These are phyloP conservation scores for Colletotrichum euphorbiae DNA, from an alignment of 2,329 filamentous ascomycete species.

Conservation along the genomic window DNA sequence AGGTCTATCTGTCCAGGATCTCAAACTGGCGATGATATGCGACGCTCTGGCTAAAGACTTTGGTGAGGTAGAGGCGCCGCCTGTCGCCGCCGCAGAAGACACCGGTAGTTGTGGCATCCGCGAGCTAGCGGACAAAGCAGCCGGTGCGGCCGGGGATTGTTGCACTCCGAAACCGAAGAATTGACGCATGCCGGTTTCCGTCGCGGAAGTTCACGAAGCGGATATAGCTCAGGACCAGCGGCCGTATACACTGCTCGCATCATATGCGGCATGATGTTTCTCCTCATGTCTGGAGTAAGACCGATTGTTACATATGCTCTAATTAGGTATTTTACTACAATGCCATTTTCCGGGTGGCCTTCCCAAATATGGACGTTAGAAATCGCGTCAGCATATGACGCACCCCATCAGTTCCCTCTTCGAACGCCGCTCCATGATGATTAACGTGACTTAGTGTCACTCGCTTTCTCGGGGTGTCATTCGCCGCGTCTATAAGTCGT, in stretches of 20 bases:
- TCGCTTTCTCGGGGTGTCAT: conserved; percentile 28
- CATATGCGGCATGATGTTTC: not conserved
- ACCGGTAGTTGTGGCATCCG: conserved; percentile 52
- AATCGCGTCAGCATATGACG: conserved; percentile 24
- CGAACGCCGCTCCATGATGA: conserved; percentile 40
- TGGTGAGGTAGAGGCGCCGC: conserved; percentile 60
- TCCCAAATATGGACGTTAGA: conserved; percentile 37
- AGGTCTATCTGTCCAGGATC: conserved; percentile 74
- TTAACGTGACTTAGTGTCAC: conserved; percentile 36
- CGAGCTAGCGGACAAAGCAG: conserved; percentile 60
- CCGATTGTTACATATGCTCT: conserved; percentile 19
- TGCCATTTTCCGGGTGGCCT: conserved; percentile 34
- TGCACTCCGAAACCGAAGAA: conserved; percentile 62
- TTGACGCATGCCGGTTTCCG: conserved; percentile 29
- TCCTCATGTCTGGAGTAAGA: not conserved
- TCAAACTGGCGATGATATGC: conserved; percentile 71
- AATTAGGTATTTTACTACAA: conserved; percentile 40
- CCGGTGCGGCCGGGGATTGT: conserved; percentile 62
- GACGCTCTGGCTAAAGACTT: conserved; percentile 68
- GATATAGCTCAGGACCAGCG: not conserved
- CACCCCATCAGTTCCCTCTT: conserved; percentile 34
- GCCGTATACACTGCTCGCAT: conserved; percentile 1
- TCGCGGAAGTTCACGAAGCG: not conserved
- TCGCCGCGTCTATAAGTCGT: conserved; percentile 34
- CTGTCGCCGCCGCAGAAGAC: conserved; percentile 37